phyloP scores from a whole-genome alignment of 1,284 basidiomycete species.

The Apiotrichum veenhuisii region DNA sequence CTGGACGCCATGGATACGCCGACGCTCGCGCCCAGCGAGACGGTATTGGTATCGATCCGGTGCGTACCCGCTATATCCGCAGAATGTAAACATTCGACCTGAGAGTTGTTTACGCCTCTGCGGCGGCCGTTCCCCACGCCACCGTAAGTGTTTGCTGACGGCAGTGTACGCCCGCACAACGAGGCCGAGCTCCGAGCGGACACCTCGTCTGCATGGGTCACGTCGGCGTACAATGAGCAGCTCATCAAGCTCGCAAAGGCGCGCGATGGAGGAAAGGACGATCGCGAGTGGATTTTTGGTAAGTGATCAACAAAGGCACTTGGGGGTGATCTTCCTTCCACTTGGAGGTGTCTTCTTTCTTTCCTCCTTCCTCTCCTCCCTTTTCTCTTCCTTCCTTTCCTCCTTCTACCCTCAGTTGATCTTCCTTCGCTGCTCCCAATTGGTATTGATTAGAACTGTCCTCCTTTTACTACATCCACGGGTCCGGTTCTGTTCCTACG shows the following conservation, averaged over 20 bases:
- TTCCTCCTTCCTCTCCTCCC: conserved; percentile 55
- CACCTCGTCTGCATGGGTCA: conserved; percentile 35
- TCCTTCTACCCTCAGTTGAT: too few species aligned
- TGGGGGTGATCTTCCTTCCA: too few species aligned
- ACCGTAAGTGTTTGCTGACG: too few species aligned
- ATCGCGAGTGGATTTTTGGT: conserved; percentile 50
- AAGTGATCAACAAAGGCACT: conserved; percentile 49
- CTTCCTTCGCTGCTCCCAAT: too few species aligned
- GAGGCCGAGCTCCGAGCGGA: conserved; percentile 44
- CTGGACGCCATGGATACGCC: conserved; percentile 16
- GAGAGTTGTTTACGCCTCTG: neutral
- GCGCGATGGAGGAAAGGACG: conserved; percentile 32
- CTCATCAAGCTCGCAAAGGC: conserved; percentile 41
- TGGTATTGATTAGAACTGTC: too few species aligned
- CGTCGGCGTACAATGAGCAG: conserved; percentile 35
- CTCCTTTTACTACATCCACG: too few species aligned
- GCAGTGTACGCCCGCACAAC: conserved; percentile 65
- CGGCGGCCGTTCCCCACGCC: too few species aligned
- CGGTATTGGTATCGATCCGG: conserved; percentile 83
- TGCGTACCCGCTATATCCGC: conserved; percentile 46
- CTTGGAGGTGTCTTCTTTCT: neutral
- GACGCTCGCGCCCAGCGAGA: conserved; percentile 54
- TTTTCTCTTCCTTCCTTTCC: conserved; percentile 57
- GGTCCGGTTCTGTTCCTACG: too few species aligned
- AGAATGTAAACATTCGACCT: neutral